Percentiles rank a stretch among this genome's conserved stretches.
Conservation (phyloP, 208 protist species). For the Crithidia mellificae region DNA sequence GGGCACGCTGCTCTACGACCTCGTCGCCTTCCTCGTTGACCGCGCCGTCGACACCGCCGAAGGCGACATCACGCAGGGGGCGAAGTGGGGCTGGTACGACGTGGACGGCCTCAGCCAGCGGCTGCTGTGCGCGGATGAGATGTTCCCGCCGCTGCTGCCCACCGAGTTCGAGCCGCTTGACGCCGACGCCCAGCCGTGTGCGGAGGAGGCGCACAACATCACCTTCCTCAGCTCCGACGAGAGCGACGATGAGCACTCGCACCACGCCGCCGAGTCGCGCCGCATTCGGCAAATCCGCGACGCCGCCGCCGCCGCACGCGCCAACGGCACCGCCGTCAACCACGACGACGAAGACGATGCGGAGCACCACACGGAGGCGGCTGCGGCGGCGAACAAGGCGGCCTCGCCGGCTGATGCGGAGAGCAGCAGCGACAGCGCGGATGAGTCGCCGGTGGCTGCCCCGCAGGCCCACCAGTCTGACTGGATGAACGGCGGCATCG, state of each 20-base stretch:
- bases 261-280: conserved; percentile 67
- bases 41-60: conserved; percentile 80
- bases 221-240: conserved; percentile 89
- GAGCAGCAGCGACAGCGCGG: conserved; percentile 1
- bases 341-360: conserved; percentile 5
- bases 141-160: conserved; percentile 73
- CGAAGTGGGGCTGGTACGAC: conserved; percentile 71
- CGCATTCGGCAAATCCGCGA: conserved; percentile 34
- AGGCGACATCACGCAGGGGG: conserved; percentile 29
- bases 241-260: conserved; percentile 77
- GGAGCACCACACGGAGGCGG: background rate
- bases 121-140: conserved; percentile 55
- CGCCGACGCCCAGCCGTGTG: conserved; percentile 26
- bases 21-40: conserved; percentile 80
- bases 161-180: conserved; percentile 25
- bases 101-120: conserved; percentile 76
- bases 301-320: conserved; percentile 21
- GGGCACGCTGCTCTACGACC: conserved; percentile 72
- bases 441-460: background rate
- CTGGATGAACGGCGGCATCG: conserved; percentile 30
- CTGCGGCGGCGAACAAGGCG: background rate
- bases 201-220: conserved; percentile 51
- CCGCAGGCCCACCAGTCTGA: conserved; percentile 16
- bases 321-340: background rate
- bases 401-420: background rate